Conservation (phyloP, 495 filamentous ascomycete genomes). For the Neurospora sp. region DNA sequence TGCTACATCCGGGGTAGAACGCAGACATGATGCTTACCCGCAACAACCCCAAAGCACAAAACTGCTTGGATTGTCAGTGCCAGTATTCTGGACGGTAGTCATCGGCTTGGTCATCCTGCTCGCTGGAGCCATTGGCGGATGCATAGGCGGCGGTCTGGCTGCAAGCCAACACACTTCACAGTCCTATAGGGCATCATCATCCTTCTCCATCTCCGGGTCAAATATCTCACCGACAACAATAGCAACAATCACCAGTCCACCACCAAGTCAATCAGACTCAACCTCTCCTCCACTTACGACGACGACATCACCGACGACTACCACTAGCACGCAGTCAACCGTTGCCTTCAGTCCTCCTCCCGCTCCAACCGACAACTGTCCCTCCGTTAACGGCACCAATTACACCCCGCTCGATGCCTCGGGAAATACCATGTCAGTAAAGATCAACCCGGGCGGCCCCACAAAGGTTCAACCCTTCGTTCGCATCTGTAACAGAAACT, state of each 20-base stretch:
- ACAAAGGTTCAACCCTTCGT: too few relatives aligned
- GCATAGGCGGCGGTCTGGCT: slow-evolving; percentile 19
- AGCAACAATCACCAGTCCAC: slow-evolving; percentile 2
- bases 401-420: too few relatives aligned
- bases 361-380: slow-evolving; percentile 20
- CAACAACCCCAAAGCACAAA: background rate
- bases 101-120: slow-evolving; percentile 17
- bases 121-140: slow-evolving; percentile 23
- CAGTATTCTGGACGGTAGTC: slow-evolving; percentile 21
- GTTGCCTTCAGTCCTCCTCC: background rate
- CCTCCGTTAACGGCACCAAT: slow-evolving; percentile 12
- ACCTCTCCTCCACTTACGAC: slow-evolving; percentile 4
- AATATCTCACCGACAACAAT: background rate
- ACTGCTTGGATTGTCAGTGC: slow-evolving; percentile 23
- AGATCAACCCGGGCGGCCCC: too few relatives aligned
- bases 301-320: slow-evolving; percentile 4
- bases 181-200: background rate
- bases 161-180: background rate
- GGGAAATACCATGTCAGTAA: too few relatives aligned
- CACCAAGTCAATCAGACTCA: background rate
- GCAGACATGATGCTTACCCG: background rate
- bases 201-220: slow-evolving; percentile 1
- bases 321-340: background rate
- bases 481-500: too few relatives aligned
- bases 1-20: background rate